Evolutionary conservation across 1,284 basidiomycete genomes (phyloP), one percentile per base, ranked within the genome.

Genomic region (Fomitopsis pinicola): DNA sequence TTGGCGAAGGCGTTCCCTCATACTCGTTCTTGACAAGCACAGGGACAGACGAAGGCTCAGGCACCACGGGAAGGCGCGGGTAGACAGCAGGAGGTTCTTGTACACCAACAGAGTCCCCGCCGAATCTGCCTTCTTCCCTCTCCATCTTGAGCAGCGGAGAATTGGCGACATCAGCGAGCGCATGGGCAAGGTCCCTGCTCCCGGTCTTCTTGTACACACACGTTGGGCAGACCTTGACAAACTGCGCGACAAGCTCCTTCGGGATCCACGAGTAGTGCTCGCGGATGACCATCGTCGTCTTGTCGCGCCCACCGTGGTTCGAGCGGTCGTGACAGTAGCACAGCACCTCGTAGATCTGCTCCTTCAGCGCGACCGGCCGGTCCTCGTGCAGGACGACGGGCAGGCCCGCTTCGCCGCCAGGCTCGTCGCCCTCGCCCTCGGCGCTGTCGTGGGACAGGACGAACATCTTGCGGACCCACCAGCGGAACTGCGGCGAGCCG

Each of bases 401-500:
- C 15, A 75, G 62, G n/a, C 67, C 59, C 9, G 66, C 65, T 12
- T 60, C 61, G 17, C 36, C 44, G 6, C 50, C 57, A n/a, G 44
- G 17, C 17, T 42, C 22, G 22, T 22, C 22, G 22, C 22, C 22
- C 22, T 22, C 53, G 22, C 30, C 36, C 26, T 38, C 19, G 62
- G 28, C 61, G 74, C 48, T 26, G 15, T 76, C 72, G 57, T 76
- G 73, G 55, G 79, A 80, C 6, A 90, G 68, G 55, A 75, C 75
- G 70, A 92, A 91, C 84, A 87, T 91, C 77, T 89, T 90, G 67
- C 88, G 84, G 5, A 86, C 89, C 90, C 91, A 92, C 74, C 86
- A 91, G 53, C 88, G 83, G 71, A 92, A 92, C 64, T 74, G 72
- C 1, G 72, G 67, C 5, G 71, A 68, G 28, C 64, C 64, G 42